These are phyloP conservation scores for Wakefieldia striispora DNA, from an alignment of 768 basidiomycete genomes.

Conservation along the genomic window DNA sequence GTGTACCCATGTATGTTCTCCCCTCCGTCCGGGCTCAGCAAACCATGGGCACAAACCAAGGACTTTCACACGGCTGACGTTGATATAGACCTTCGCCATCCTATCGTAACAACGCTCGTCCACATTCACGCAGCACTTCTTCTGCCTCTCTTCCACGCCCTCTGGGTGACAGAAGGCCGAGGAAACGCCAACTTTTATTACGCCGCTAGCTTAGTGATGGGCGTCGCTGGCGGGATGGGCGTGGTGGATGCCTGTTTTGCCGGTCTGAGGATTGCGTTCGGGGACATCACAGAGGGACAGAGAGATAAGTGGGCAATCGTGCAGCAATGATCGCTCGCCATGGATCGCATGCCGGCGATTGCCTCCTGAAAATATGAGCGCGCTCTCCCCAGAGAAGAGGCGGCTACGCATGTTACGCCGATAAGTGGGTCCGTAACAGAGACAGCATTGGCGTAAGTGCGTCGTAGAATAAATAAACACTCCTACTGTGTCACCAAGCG, in stretches of 20 bases:
- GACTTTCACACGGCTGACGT: not conserved
- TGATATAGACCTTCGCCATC: constrained; percentile 72
- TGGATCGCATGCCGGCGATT: too few relatives aligned
- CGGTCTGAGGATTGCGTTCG: constrained; percentile 73
- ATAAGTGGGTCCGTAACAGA: too few relatives aligned
- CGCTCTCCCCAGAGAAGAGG: too few relatives aligned
- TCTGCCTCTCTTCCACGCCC: constrained; percentile 84
- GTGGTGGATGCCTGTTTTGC: constrained; percentile 82
- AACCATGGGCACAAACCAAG: too few relatives aligned
- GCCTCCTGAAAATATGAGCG: too few relatives aligned
- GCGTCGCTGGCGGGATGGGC: constrained; percentile 81
- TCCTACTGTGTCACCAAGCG: too few relatives aligned
- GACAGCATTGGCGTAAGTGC: too few relatives aligned
- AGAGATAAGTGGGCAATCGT: constrained; percentile 28
- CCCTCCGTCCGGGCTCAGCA: constrained; percentile 6
- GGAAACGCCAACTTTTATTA: constrained; percentile 99
- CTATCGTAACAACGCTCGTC: constrained; percentile 78
- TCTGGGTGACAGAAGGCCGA: constrained; percentile 90
- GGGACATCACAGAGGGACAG: constrained; percentile 44
- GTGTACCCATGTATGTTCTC: constrained; percentile 67
- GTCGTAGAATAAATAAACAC: too few relatives aligned
- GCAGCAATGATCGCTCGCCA: constrained; percentile 20
- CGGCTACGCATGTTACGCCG: too few relatives aligned
- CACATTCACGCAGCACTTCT: constrained; percentile 83
- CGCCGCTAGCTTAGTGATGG: constrained; percentile 92